Percentiles rank a stretch among this genome's conserved stretches.
Evolutionary conservation across 768 basidiomycete genomes (phyloP).

Genomic region (Pleurotus tuoliensis): DNA sequence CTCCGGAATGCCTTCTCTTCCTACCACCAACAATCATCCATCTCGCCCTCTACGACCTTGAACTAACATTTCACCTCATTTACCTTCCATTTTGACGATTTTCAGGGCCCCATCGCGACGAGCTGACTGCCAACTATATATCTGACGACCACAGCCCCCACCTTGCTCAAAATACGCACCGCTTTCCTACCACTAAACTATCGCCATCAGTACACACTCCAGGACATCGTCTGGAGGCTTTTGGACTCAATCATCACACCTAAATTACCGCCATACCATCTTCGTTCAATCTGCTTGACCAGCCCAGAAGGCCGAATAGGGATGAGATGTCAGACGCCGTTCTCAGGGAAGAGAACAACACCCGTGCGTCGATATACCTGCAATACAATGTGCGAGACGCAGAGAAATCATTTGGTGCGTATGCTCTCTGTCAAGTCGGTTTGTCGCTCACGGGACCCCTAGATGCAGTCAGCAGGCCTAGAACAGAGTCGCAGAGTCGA

Average conservation of each 20-base stretch:
- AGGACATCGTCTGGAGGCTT: not conserved
- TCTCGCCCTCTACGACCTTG: not conserved
- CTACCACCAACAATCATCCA: not conserved
- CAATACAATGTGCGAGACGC: slow-evolving; percentile 6
- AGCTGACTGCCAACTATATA: not conserved
- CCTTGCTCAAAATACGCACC: not conserved
- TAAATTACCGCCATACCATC: not conserved
- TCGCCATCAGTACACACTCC: not conserved
- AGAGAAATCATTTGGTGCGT: slow-evolving; percentile 7
- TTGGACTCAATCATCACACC: not conserved
- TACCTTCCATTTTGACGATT: not conserved
- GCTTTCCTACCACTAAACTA: slow-evolving; percentile 1
- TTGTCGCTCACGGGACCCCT: not conserved
- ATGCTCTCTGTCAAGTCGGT: not conserved
- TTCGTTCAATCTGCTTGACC: not conserved
- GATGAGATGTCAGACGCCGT: slow-evolving; percentile 7
- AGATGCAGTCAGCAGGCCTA: slow-evolving; percentile 4
- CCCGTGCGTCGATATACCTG: slow-evolving; percentile 3
- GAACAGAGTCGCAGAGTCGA: not conserved
- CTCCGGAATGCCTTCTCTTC: slow-evolving; percentile 4
- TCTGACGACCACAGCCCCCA: not conserved
- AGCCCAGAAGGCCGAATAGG: not conserved
- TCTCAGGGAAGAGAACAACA: not conserved
- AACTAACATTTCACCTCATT: not conserved
- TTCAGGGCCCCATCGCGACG: slow-evolving; percentile 2